Base-by-base conservation (phyloP, 2,329 filamentous ascomycete genomes). In the Neofusicoccum umdonicola region DNA sequence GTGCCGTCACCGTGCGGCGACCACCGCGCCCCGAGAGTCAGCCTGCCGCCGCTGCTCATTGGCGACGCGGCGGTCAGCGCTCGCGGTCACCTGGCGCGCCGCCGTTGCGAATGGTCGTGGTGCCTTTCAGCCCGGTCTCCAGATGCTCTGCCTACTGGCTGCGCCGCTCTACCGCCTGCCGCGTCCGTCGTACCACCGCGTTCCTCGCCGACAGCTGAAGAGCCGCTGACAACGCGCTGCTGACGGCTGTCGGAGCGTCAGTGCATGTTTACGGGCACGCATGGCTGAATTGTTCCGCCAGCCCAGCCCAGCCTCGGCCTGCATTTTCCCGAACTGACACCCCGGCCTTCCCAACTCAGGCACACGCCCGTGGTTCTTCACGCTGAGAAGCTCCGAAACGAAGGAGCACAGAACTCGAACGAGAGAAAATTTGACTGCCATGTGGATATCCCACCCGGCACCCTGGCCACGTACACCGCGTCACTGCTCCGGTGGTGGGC, bases 111-210 rank as follows among this genome's bases (percentile, higher is more conserved):
- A 41, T 44, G 22, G 39, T 35, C 11, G 54, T 7, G 8, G 12
- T 45, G 27, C 31, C 41, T 37, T 12, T 60, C 56, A 60, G 56
- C 56, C 41, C 41, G 9, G 56, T 60, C 56, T 60, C 56, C 56
- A 45, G 56, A 47, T 17, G 41, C 37, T 60, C 41, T 22, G 22
- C 22, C 22, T 22, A 22, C 22, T 22, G 22, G 22, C 41, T 47
- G 27, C 15, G 4, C 22, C 15, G 27, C 19, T 22, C 13, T 31
- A 17, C 11, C 22, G 41, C 52, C 47, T 39, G 47, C 52, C 56
- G 3, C 19, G 56, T 13, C 56, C 15, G 56, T 47, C 56, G 56
- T 47, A 35, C 56, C 56, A 60, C 31, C 19, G 41, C 5, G 13
- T 6, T 9, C 11, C 15, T 17, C 19, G 22, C 19, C 8, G 8